phyloP scores from a whole-genome alignment of 2,329 filamentous ascomycete genomes.

The Calonectria pseudoreteaudii region DNA sequence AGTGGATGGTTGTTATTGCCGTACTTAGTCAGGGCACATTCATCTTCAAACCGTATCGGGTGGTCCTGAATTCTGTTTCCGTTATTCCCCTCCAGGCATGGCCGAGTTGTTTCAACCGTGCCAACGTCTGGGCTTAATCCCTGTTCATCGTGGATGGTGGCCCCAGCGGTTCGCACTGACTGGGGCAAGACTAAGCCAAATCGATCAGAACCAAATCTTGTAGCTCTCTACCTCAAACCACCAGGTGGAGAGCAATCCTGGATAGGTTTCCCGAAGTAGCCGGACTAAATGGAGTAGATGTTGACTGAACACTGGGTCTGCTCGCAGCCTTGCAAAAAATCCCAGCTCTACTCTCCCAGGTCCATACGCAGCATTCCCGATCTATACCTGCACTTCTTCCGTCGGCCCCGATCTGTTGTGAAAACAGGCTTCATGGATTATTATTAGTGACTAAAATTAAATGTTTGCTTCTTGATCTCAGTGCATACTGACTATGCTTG shows the following conservation, averaged over 20 bases:
- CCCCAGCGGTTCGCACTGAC: not conserved
- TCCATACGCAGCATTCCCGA: not conserved
- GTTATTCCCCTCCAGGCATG: not conserved
- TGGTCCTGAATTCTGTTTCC: not conserved
- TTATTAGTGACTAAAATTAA: not conserved
- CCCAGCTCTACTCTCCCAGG: not conserved
- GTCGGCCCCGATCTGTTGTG: not conserved
- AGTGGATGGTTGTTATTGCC: not conserved
- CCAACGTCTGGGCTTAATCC: not conserved
- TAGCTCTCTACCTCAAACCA: not conserved
- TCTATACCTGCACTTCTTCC: not conserved
- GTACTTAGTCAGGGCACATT: not conserved
- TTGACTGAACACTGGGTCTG: not conserved
- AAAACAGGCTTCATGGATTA: not conserved
- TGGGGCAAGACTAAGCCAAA: not conserved
- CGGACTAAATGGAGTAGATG: not conserved
- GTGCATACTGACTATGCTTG: not conserved
- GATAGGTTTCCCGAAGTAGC: not conserved
- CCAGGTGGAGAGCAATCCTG: not conserved
- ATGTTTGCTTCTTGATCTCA: not conserved
- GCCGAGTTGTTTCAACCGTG: not conserved
- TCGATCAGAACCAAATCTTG: not conserved
- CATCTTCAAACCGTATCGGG: not conserved
- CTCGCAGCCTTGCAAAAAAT: not conserved
- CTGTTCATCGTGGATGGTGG: not conserved